phyloP scores from a whole-genome alignment of 202 grass and related monocot genomes.

The Carex arenaria region DNA sequence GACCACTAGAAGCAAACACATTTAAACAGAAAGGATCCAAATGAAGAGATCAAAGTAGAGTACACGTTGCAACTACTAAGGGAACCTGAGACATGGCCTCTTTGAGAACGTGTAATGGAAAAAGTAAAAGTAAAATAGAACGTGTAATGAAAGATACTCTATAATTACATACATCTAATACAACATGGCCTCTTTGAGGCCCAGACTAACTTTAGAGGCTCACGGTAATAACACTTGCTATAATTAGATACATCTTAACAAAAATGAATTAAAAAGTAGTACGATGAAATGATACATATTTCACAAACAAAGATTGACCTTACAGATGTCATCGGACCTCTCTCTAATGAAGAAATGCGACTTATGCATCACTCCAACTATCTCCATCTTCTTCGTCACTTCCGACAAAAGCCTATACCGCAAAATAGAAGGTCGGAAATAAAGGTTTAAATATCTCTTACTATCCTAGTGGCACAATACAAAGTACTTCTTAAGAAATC shows the following conservation, averaged over 20 bases:
- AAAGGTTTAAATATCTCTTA: not conserved
- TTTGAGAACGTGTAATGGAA: not conserved
- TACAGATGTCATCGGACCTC: not conserved
- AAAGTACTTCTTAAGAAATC: not conserved
- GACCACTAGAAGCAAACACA: not conserved
- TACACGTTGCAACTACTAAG: not conserved
- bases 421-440: constrained; percentile 20
- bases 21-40: not conserved
- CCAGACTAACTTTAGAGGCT: not conserved
- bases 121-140: not conserved
- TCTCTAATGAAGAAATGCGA: not conserved
- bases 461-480: not conserved
- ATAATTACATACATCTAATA: constrained; percentile 27
- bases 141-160: not conserved
- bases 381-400: constrained; percentile 90
- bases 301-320: constrained; percentile 1
- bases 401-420: constrained; percentile 65
- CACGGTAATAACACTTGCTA: not conserved
- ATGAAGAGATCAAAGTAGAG: not conserved
- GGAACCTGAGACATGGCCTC: not conserved
- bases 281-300: constrained; percentile 2
- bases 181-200: constrained; percentile 25
- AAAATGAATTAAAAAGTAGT: constrained; percentile 4
- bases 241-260: constrained; percentile 23
- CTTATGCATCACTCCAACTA: constrained; percentile 81